Conservation (phyloP, 2,329 filamentous ascomycete species). For the Aspergillus versicolor region DNA sequence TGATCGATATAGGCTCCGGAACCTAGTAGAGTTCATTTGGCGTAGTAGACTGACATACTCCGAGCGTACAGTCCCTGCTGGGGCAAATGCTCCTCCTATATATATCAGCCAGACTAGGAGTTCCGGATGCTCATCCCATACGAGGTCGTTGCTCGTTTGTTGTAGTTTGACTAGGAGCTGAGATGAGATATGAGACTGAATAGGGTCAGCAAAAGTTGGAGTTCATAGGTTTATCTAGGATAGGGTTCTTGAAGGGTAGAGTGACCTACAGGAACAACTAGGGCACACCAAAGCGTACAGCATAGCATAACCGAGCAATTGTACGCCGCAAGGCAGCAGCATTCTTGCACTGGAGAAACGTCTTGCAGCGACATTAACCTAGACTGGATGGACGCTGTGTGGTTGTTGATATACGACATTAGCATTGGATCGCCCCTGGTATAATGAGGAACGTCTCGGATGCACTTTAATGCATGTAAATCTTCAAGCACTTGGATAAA, state of each 20-base stretch:
- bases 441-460: background rate
- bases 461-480: conserved; percentile 4
- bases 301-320: conserved; percentile 4
- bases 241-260: too few species aligned
- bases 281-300: conserved; percentile 5
- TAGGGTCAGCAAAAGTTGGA: too few species aligned
- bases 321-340: conserved; percentile 6
- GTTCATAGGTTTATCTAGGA: background rate
- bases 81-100: conserved; percentile 6
- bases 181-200: background rate
- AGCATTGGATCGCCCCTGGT: background rate
- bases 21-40: background rate
- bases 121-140: background rate
- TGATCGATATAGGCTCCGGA: background rate
- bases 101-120: conserved; percentile 2
- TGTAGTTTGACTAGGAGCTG: background rate
- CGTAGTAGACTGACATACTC: background rate
- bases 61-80: background rate
- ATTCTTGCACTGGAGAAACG: background rate
- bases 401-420: conserved; percentile 5
- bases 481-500: background rate
- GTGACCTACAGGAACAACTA: conserved; percentile 3
- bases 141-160: background rate
- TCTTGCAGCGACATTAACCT: background rate
- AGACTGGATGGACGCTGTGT: conserved; percentile 4